Evolutionary conservation across 2,329 filamentous ascomycete species (phyloP).

Genomic region (Arthrinium phaeospermum): DNA sequence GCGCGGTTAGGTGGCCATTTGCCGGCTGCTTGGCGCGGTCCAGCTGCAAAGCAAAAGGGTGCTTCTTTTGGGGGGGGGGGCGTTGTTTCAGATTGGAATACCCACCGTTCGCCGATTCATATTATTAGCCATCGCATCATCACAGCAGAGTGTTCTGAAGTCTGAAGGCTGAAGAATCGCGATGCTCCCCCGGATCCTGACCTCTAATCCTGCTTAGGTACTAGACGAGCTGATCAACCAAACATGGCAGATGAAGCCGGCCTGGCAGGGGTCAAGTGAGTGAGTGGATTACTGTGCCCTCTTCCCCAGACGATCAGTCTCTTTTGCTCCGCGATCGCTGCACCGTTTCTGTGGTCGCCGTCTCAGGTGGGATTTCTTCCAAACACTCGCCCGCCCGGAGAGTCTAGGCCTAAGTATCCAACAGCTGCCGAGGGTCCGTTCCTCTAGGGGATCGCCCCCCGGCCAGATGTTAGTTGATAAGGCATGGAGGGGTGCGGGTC

Average conservation of each 20-base stretch:
- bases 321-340: not conserved
- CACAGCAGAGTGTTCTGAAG: too few relatives aligned
- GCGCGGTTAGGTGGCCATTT: not conserved
- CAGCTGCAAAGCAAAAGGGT: not conserved
- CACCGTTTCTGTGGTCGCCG: not conserved
- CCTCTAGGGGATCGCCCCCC: not conserved
- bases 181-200: not conserved
- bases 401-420: not conserved
- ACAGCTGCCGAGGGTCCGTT: not conserved
- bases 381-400: not conserved
- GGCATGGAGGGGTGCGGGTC: not conserved
- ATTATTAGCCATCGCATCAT: not conserved
- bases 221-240: not conserved
- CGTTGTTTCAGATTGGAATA: not conserved
- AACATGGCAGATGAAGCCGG: not conserved
- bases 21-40: not conserved
- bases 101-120: not conserved
- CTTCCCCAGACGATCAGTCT: not conserved
- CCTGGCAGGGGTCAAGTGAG: not conserved
- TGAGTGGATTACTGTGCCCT: not conserved
- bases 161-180: not conserved
- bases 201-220: not conserved
- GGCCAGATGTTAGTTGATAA: not conserved
- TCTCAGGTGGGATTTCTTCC: conserved; percentile 11
- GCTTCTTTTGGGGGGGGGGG: not conserved